Evolutionary conservation across 73 alveolate species (phyloP).

Genomic region (Diophrys sp.): DNA sequence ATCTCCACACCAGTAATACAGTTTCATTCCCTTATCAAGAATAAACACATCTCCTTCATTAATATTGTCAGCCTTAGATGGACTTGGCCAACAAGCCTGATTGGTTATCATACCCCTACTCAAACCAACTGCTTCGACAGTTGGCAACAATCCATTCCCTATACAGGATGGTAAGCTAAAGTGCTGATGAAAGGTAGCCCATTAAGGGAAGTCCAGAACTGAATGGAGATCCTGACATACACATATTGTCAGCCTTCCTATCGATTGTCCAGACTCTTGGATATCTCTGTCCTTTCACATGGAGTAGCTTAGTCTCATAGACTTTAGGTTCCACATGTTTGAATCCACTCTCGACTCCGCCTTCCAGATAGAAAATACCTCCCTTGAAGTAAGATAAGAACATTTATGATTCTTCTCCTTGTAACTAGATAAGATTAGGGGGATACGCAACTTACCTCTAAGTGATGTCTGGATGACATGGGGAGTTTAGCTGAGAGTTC

Average conservation of each 20-base stretch:
- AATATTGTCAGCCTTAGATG: constrained; percentile 23
- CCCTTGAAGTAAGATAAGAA: constrained; percentile 45
- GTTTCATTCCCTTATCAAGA: constrained; percentile 38
- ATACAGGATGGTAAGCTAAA: no score
- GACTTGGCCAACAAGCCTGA: no score
- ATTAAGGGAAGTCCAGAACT: no score
- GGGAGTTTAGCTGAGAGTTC: constrained; percentile 25
- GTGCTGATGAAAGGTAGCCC: no score
- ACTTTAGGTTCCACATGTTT: constrained; percentile 41
- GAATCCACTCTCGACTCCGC: constrained; percentile 60
- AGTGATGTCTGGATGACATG: constrained; percentile 47
- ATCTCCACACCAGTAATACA: constrained; percentile 57
- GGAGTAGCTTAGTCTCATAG: constrained; percentile 38
- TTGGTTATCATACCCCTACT: no score
- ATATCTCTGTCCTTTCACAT: constrained; percentile 55
- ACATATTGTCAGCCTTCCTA: constrained; percentile 15
- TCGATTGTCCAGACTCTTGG: constrained; percentile 61
- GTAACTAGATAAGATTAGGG: not conserved
- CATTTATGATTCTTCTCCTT: constrained; percentile 43
- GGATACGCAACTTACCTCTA: constrained; percentile 20
- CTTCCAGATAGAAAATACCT: constrained; percentile 52
- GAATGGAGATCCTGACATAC: no score
- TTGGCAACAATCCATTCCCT: no score
- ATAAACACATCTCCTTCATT: constrained; percentile 64
- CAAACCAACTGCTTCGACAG: no score